Conservation (phyloP, 108 stramenopile genomes). For the Cyclotella kingstonii region DNA sequence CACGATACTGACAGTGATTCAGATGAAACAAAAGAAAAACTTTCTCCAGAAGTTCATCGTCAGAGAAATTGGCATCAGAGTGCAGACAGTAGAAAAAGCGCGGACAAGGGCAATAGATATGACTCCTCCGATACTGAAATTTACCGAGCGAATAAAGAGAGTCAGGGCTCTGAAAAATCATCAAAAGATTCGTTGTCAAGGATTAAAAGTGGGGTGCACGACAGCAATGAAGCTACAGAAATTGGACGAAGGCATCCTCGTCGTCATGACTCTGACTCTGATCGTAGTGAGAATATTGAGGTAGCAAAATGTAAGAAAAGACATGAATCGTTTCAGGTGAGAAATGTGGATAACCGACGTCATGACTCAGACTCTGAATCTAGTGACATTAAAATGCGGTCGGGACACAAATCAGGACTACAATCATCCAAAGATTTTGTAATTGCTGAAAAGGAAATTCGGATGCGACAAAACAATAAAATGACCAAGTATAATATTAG, state of each 20-base stretch:
- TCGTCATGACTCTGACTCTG: conserved; percentile 13
- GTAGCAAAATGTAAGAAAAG: neutral
- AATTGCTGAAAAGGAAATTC: conserved; percentile 56
- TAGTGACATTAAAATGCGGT: conserved; percentile 47
- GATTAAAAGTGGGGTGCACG: neutral
- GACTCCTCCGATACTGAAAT: neutral
- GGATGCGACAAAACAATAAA: conserved; percentile 29
- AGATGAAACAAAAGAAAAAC: neutral
- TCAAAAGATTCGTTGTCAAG: neutral
- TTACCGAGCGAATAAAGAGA: neutral
- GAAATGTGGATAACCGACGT: neutral
- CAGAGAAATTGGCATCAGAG: neutral
- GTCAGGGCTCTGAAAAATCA: neutral
- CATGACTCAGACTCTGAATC: conserved; percentile 11
- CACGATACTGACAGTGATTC: conserved; percentile 5
- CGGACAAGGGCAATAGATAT: neutral
- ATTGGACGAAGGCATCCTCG: neutral
- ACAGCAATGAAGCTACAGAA: neutral
- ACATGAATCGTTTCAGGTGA: conserved; percentile 2
- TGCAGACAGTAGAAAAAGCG: neutral
- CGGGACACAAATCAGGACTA: conserved; percentile 84
- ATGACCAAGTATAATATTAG: conserved; percentile 42
- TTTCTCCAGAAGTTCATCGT: too few species aligned
- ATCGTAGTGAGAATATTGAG: neutral
- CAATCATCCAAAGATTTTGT: conserved; percentile 72